Base-by-base conservation (phyloP, 768 basidiomycete genomes). In the Lactifluus rugatus region DNA sequence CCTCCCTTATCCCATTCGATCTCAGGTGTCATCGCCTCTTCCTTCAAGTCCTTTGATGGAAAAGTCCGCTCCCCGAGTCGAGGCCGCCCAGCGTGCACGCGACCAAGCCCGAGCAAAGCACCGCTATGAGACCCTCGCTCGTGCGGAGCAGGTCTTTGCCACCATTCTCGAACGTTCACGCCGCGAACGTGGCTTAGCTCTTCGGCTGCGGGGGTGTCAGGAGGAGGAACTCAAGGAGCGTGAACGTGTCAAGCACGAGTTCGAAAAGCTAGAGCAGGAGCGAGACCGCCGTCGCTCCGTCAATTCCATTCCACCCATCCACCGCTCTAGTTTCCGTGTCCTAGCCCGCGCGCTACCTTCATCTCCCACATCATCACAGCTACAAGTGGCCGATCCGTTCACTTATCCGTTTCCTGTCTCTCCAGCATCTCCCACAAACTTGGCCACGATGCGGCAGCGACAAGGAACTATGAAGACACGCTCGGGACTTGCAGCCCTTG, bases 401-500 rank as follows among this genome's bases (percentile, higher is more conserved):
- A 62, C 61, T 14, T 64, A 64, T 41, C 14, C 61, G 9, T 54
- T 64, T 28, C 63, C 63, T 5, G 16, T 57, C 25, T 25, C 57
- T n/a, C 39, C 54, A 28, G 31, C 49, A 1, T 51, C 58, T 55
- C 36, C 10, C 3, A 13, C 52, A 4, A 54, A 34, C 5, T 31
- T 44, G 26, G 25, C 16, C 21, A 28, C 48, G 23, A 34, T 46
- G 32, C 60, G 56, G 19, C 47, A 47, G 42, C 56, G 34, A 3
- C 48, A 55, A 44, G 57, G 61, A 13, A 16, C 32, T 13, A 37
- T 42, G 25, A 57, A 37, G 49, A 42, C 56, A 8, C 63, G 57
- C 39, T 19, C 32, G 41, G 54, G 19, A 16, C 42, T 47, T n/a
- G 16, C 41, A n/a, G 26, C 47, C 7, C 23, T 56, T 37, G 28